Conservation (phyloP, 2,329 filamentous ascomycete genomes). For the Curvularia spicifera region DNA sequence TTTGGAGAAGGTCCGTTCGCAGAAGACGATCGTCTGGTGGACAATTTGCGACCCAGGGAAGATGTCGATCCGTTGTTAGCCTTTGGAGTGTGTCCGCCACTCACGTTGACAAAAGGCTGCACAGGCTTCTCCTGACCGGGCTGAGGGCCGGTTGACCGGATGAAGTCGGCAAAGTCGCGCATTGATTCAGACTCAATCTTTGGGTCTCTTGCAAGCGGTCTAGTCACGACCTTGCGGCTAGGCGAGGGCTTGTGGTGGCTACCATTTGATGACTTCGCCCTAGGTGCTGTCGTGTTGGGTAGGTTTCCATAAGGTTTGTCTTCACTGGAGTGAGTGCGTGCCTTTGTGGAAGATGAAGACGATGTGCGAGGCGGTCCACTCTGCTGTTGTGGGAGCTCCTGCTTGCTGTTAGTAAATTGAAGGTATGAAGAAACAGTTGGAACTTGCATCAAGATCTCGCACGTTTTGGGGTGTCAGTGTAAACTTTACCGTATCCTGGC, state of each 20-base stretch:
- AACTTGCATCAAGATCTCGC: constrained; percentile 54
- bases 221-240: constrained; percentile 34
- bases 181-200: constrained; percentile 73
- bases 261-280: constrained; percentile 29
- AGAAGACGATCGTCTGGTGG: constrained; percentile 29
- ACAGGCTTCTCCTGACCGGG: constrained; percentile 41
- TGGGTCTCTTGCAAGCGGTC: constrained; percentile 70
- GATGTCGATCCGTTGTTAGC: constrained; percentile 31
- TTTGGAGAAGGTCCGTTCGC: constrained; percentile 35
- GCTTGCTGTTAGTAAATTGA: constrained; percentile 12
- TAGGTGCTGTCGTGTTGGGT: constrained; percentile 32
- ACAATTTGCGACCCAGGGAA: constrained; percentile 40
- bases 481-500: constrained; percentile 58
- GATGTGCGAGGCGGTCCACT: constrained; percentile 29
- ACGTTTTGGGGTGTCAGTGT: constrained; percentile 57
- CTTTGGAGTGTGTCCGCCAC: constrained; percentile 24
- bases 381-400: constrained; percentile 32
- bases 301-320: constrained; percentile 36
- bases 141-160: constrained; percentile 76
- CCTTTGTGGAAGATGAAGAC: constrained; percentile 35
- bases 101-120: constrained; percentile 44
- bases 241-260: constrained; percentile 32
- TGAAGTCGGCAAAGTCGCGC: constrained; percentile 86
- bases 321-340: constrained; percentile 41
- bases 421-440: background rate